Base-by-base conservation (phyloP, 768 basidiomycete species). In the Phylloporus rhodoxanthus region DNA sequence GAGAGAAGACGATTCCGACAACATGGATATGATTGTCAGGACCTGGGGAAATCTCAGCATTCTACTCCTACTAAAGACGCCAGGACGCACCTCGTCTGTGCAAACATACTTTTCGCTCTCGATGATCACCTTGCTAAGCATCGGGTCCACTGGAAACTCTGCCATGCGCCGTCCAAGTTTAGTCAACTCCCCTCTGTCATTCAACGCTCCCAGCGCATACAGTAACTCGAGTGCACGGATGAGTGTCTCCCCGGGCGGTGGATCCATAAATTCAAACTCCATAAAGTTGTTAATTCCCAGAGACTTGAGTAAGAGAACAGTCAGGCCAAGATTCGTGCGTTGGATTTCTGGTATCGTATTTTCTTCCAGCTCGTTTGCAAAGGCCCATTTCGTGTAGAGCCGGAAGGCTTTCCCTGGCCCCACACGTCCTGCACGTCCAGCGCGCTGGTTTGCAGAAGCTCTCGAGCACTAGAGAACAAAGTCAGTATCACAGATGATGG, bases 331-430 rank as follows among this genome's bases (percentile, higher is more conserved):
- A 64, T 98, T 99, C 17, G 96, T 97, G n/a, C 96, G 83, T 62
- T 98, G 96, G 48, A 99, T 99, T 69, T 99, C 96, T 19, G 96
- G 96, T 1, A 98, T 87, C 1, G 96, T 98, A 65, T 96, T 95
- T 58, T 91, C 89, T 61, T 97, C 91, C 37, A 99, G 75, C 67
- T 99, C 96, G 68, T 98, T 97, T 41, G 82, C 72, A 64, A 86
- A 99, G 0, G 96, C 96, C 91, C 94, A 97, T 67, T 98, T 97
- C 17, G 96, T 99, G 69, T 94, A 98, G 17, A 99, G 73, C n/a
- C 96, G 84, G 76, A 99, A 99, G 15, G 94, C 82, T 68, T 99
- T 98, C 14, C 96, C 96, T 11, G 96, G 92, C 2, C 96, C 96
- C 14, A 99, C 96, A 57, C 96, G 89, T 15, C 96, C 96, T 1